Percentiles rank a stretch among this genome's conserved stretches.
These are phyloP conservation scores for Lyophyllum shimeji DNA, from an alignment of 768 basidiomycete species.

Conservation along the genomic window DNA sequence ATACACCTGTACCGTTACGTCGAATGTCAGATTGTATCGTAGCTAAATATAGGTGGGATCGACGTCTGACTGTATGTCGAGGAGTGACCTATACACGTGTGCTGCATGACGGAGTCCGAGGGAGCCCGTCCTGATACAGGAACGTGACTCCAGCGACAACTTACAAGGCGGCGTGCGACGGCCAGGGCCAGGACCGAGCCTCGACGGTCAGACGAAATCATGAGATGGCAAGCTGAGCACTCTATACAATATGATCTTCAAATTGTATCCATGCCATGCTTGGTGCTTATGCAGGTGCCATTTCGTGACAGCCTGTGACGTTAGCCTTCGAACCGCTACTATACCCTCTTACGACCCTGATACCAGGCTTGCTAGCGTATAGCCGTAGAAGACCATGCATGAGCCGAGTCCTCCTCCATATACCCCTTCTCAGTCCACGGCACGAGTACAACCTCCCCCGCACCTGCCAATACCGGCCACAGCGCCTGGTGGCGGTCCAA, in stretches of 20 bases:
- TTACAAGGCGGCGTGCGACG: no score
- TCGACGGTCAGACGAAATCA: no score
- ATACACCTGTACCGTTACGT: no score
- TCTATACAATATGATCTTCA: no score
- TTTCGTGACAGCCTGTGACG: no score
- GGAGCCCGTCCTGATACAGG: no score
- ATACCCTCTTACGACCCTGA: background rate
- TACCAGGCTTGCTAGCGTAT: background rate
- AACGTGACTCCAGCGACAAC: no score
- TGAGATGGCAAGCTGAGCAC: no score
- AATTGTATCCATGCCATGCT: no score
- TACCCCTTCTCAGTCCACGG: constrained; percentile 6
- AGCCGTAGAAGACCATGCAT: constrained; percentile 2
- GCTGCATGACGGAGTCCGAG: no score
- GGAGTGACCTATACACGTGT: background rate
- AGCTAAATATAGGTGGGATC: constrained; percentile 1
- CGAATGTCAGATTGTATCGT: background rate
- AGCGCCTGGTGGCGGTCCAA: background rate
- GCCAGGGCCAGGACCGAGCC: no score
- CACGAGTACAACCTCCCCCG: background rate
- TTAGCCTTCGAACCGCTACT: background rate
- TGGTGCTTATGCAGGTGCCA: no score
- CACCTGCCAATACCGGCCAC: background rate
- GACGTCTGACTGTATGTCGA: background rate
- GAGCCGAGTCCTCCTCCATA: constrained; percentile 11